Evolutionary conservation across 148 eudicot genomes (phyloP).

Genomic region (Cornus florida): DNA sequence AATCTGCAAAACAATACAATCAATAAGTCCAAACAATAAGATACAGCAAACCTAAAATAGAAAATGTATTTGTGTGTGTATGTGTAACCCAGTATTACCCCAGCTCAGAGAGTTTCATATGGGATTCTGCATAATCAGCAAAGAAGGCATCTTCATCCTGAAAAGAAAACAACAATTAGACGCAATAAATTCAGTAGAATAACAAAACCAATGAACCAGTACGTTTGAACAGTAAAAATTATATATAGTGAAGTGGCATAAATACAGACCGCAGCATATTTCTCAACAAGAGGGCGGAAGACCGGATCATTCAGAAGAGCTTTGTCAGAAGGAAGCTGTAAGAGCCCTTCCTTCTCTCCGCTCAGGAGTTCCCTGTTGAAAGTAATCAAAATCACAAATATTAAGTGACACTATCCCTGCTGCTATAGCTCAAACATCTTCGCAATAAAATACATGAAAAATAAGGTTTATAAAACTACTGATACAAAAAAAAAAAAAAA

Average conservation of each 20-base stretch:
- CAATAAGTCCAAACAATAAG: background rate
- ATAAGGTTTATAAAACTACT: background rate
- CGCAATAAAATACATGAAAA: background rate
- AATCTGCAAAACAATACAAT: conserved; percentile 28
- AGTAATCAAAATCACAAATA: background rate
- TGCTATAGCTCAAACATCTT: background rate
- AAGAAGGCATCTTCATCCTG: conserved; percentile 99
- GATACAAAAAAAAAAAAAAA: background rate
- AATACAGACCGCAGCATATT: conserved; percentile 72
- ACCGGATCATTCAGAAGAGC: conserved; percentile 70
- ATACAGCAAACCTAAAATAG: too few species aligned
- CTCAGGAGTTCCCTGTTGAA: conserved; percentile 62
- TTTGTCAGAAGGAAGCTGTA: conserved; percentile 88
- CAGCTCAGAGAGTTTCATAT: conserved; percentile 87
- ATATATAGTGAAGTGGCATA: background rate
- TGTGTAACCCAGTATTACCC: conserved; percentile 42
- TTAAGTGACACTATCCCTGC: background rate
- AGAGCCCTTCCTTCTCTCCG: conserved; percentile 89
- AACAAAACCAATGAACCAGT: too few species aligned
- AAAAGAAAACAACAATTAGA: background rate
- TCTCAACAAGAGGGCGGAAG: conserved; percentile 85
- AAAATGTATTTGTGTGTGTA: too few species aligned
- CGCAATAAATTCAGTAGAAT: too few species aligned
- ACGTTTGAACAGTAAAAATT: too few species aligned
- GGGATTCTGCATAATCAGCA: conserved; percentile 84